A percentile compares a stretch with the other conserved stretches of the same genome.
phyloP scores from a whole-genome alignment of 1,284 basidiomycete genomes.

The Ceratobasidium papillatum region DNA sequence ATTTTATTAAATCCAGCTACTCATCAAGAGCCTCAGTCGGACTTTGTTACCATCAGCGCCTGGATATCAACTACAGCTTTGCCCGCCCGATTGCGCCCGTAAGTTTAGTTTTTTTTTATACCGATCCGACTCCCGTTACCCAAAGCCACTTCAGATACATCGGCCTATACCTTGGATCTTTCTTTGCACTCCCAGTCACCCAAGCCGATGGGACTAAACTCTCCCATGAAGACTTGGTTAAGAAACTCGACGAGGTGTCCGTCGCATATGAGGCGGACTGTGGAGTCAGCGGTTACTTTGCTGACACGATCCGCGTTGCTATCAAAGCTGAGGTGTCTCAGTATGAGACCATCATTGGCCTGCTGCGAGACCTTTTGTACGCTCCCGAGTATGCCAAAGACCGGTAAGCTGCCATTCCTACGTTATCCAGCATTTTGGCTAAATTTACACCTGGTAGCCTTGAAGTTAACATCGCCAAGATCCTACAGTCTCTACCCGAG shows the following conservation, averaged over 20 bases:
- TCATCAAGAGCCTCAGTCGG: conserved; percentile 67
- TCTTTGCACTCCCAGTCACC: conserved; percentile 90
- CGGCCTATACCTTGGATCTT: conserved; percentile 82
- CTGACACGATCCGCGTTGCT: conserved; percentile 78
- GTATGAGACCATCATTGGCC: conserved; percentile 85
- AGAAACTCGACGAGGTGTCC: conserved; percentile 90
- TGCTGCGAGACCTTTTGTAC: conserved; percentile 91
- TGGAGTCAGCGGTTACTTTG: conserved; percentile 75
- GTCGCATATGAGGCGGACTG: conserved; percentile 84
- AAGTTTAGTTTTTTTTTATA: conserved; percentile 51
- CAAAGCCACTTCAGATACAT: conserved; percentile 64
- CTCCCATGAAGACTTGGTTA: conserved; percentile 89
- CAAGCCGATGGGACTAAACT: conserved; percentile 75
- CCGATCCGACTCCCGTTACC: not conserved
- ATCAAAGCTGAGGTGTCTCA: conserved; percentile 85
- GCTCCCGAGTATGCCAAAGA: conserved; percentile 85
- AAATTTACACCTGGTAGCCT: conserved; percentile 60
- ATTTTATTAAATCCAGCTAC: conserved; percentile 10
- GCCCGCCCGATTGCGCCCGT: conserved; percentile 79
- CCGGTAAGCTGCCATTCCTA: conserved; percentile 60
- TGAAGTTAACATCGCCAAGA: conserved; percentile 86
- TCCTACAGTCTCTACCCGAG: conserved; percentile 91
- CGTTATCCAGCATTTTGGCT: not conserved
- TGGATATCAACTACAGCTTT: conserved; percentile 79
- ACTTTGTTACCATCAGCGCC: conserved; percentile 87